phyloP scores from a whole-genome alignment of 2,329 filamentous ascomycete genomes.

The Trichoderma atroviride region DNA sequence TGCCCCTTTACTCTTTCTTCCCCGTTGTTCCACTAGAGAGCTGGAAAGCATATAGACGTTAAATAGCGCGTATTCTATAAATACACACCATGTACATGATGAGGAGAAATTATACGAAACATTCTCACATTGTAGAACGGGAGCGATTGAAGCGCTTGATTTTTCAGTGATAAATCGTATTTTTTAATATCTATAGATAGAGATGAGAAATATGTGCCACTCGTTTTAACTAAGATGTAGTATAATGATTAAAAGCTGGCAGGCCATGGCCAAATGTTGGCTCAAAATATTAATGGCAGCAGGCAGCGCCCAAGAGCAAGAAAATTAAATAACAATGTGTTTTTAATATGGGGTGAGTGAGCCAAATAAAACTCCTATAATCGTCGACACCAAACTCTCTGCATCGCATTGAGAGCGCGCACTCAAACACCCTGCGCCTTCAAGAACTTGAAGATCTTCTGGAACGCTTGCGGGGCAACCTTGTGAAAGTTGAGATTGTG shows the following conservation, averaged over 20 bases:
- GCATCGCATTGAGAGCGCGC: background rate
- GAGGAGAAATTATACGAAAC: background rate
- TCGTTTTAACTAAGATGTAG: background rate
- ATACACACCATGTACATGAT: background rate
- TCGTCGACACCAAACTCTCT: background rate
- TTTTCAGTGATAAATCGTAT: too few species aligned
- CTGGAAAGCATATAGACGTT: too few species aligned
- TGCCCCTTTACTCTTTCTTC: too few species aligned
- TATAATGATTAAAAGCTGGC: background rate
- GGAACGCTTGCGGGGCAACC: constrained; percentile 3
- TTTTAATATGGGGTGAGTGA: background rate
- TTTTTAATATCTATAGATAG: background rate
- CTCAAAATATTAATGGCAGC: background rate
- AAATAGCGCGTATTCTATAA: background rate
- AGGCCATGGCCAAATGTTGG: background rate
- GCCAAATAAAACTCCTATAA: background rate
- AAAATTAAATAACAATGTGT: too few species aligned
- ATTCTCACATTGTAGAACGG: background rate
- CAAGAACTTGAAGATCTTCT: constrained; percentile 15
- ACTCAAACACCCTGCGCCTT: background rate
- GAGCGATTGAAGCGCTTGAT: background rate
- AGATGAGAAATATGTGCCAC: background rate
- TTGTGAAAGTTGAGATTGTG: constrained; percentile 21
- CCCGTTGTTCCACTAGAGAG: too few species aligned
- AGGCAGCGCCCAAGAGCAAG: background rate